These are phyloP conservation scores for Saccharomycopsis sp. DNA, from an alignment of 805 yeast genomes.

Conservation along the genomic window DNA sequence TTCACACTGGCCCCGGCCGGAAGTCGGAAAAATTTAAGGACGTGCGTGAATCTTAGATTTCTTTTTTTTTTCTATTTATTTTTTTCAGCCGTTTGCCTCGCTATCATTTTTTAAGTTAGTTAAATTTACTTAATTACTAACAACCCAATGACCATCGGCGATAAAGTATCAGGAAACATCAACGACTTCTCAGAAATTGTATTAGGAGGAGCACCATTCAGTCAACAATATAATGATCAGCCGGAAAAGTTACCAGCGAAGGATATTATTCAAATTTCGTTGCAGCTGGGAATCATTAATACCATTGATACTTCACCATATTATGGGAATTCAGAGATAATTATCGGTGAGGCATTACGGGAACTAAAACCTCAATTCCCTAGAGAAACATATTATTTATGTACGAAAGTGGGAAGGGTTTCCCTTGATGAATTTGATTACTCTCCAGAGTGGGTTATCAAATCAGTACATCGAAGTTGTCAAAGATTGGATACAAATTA, in stretches of 20 bases:
- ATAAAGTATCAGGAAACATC: conserved; percentile 5
- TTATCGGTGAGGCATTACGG: conserved; percentile 62
- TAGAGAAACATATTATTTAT: conserved; percentile 60
- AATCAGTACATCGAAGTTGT: conserved; percentile 61
- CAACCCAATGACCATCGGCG: too few species aligned
- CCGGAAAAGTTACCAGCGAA: conserved; percentile 55
- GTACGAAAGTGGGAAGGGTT: conserved; percentile 84
- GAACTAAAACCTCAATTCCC: conserved; percentile 32
- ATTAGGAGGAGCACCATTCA: conserved; percentile 86
- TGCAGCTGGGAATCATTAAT: conserved; percentile 53
- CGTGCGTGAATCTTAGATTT: too few species aligned
- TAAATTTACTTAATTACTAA: too few species aligned
- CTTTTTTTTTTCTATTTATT: too few species aligned
- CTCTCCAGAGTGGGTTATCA: conserved; percentile 48
- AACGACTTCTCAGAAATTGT: conserved; percentile 46
- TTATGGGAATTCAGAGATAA: conserved; percentile 79
- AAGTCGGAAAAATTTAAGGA: too few species aligned
- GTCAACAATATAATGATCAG: conserved; percentile 66
- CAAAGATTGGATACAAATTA: conserved; percentile 58
- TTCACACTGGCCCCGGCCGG: too few species aligned
- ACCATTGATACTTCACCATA: conserved; percentile 92
- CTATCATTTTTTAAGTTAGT: too few species aligned
- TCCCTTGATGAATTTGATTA: conserved; percentile 68
- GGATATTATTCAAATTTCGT: conserved; percentile 52
- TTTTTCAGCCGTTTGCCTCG: too few species aligned